phyloP scores from a whole-genome alignment of 768 basidiomycete genomes.

The Lentinula guzmanii region DNA sequence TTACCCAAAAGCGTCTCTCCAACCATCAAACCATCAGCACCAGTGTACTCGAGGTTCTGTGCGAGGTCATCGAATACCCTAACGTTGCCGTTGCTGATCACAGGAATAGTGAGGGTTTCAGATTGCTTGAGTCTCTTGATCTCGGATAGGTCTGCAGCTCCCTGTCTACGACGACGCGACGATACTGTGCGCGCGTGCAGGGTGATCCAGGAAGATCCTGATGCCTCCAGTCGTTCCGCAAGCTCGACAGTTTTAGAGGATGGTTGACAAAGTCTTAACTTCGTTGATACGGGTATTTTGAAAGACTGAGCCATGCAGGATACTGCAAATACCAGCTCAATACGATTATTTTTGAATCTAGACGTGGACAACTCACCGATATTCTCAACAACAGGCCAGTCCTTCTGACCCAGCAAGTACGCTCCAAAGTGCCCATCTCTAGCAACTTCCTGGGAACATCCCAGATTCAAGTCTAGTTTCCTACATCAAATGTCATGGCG shows the following conservation, averaged over 20 bases:
- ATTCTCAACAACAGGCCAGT: conserved; percentile 62
- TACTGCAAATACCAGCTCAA: conserved; percentile 31
- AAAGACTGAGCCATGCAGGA: conserved; percentile 59
- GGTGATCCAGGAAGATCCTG: conserved; percentile 65
- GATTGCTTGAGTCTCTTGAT: conserved; percentile 50
- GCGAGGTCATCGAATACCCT: conserved; percentile 50
- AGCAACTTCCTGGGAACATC: conserved; percentile 72
- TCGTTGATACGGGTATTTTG: conserved; percentile 58
- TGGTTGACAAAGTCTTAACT: conserved; percentile 56
- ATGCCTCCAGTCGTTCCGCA: conserved; percentile 51
- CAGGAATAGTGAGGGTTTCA: conserved; percentile 37
- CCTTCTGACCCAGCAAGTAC: conserved; percentile 66
- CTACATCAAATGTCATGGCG: conserved; percentile 5
- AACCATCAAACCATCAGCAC: conserved; percentile 75
- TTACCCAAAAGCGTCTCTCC: conserved; percentile 73
- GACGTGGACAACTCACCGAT: conserved; percentile 42
- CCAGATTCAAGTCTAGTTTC: conserved; percentile 66
- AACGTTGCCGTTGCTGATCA: conserved; percentile 80
- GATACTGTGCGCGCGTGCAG: conserved; percentile 73
- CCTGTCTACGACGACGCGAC: conserved; percentile 61
- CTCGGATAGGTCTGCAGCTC: conserved; percentile 60
- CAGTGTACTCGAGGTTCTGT: conserved; percentile 46
- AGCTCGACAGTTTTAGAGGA: conserved; percentile 47
- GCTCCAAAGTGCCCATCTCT: conserved; percentile 65
- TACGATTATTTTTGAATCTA: not conserved